Percentiles rank a stretch among this genome's conserved stretches.
Evolutionary conservation across 805 yeast species (phyloP).

Genomic region (Saccharomycopsis fermentans): DNA sequence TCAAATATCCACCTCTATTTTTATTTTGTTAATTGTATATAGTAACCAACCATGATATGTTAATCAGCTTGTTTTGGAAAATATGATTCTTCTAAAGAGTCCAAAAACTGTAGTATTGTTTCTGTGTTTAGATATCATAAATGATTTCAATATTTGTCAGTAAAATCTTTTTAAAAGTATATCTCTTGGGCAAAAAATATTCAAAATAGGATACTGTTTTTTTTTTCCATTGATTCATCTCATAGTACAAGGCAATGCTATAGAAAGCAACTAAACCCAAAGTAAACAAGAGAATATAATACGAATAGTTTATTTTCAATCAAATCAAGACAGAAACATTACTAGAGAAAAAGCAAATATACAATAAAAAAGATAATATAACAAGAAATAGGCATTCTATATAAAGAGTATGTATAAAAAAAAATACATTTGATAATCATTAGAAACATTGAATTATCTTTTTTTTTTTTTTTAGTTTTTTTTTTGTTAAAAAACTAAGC

Average conservation of each 20-base stretch:
- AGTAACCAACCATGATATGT: not conserved
- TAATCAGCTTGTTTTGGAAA: not conserved
- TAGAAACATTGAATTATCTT: not conserved
- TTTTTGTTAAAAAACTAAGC: not conserved
- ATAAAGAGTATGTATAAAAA: not conserved
- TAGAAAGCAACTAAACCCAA: too few species aligned
- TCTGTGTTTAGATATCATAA: too few species aligned
- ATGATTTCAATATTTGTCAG: too few species aligned
- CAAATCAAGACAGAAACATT: not conserved
- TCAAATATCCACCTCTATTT: not conserved
- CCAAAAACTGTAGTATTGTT: not conserved
- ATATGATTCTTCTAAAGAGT: not conserved
- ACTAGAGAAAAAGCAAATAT: not conserved
- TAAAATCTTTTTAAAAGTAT: too few species aligned
- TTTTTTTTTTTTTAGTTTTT: too few species aligned
- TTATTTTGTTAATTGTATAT: not conserved
- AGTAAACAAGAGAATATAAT: not conserved
- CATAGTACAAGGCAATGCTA: too few species aligned
- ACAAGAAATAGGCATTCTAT: not conserved
- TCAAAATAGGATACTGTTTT: too few species aligned
- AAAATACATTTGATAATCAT: not conserved
- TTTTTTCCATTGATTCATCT: too few species aligned
- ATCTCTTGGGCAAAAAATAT: too few species aligned
- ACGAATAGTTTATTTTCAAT: not conserved
- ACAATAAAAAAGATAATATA: not conserved